These are phyloP conservation scores for Hondaea fermentalgiana DNA, from an alignment of 108 stramenopile genomes.

Conservation along the genomic window DNA sequence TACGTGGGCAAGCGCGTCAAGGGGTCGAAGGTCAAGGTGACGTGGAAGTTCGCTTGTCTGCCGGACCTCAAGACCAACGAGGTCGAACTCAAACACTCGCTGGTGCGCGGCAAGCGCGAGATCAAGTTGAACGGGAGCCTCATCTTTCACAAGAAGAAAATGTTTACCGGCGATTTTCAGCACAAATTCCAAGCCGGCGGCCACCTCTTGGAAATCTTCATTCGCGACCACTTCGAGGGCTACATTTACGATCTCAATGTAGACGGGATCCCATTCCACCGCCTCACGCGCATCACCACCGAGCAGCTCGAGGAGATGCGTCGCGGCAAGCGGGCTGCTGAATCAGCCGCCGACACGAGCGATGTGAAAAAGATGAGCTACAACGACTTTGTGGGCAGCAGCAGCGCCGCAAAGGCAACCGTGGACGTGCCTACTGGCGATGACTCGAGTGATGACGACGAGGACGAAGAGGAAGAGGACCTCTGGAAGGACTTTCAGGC, in stretches of 20 bases:
- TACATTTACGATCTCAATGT: slow-evolving; percentile 15
- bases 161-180: background rate
- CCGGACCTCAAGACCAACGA: slow-evolving; percentile 7
- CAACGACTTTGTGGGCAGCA: background rate
- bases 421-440: background rate
- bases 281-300: background rate
- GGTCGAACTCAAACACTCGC: slow-evolving; percentile 10
- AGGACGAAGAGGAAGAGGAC: background rate
- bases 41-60: background rate
- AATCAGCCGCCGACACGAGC: background rate
- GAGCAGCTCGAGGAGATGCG: slow-evolving; percentile 18
- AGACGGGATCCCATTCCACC: background rate
- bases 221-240: slow-evolving; percentile 3
- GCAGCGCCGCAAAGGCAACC: background rate
- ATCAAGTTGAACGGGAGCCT: background rate
- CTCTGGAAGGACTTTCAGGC: background rate
- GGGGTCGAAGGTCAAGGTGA: slow-evolving; percentile 15
- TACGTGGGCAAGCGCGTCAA: slow-evolving; percentile 19
- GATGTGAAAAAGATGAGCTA: background rate
- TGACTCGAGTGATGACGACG: background rate
- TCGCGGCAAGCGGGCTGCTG: background rate
- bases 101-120: slow-evolving; percentile 5
- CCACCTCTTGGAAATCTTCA: background rate
- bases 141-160: slow-evolving; percentile 8
- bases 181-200: background rate